phyloP scores from a whole-genome alignment of 2,329 filamentous ascomycete species.

The Fusarium kyushuense region DNA sequence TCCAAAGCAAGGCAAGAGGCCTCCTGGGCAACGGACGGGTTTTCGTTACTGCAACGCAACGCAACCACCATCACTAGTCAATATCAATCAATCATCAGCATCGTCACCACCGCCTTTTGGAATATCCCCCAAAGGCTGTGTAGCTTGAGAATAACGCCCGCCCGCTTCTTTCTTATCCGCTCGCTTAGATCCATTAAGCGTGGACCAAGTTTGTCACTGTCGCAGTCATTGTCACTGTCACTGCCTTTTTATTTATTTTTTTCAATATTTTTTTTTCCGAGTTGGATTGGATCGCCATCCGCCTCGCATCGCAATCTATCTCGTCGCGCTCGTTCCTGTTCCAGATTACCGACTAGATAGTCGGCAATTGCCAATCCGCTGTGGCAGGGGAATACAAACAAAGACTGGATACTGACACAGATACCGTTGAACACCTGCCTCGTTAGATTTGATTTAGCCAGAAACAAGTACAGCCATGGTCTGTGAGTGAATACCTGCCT shows the following conservation, averaged over 20 bases:
- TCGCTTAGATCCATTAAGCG: constrained; percentile 17
- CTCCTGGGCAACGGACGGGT: constrained; percentile 32
- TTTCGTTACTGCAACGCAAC: constrained; percentile 23
- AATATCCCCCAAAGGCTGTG: constrained; percentile 16
- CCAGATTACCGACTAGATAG: neutral
- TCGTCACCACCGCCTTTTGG: constrained; percentile 11
- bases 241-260: constrained; percentile 16
- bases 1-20: constrained; percentile 29
- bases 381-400: constrained; percentile 1
- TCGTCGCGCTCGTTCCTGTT: constrained; percentile 9
- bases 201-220: too few species aligned
- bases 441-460: constrained; percentile 5
- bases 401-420: constrained; percentile 1
- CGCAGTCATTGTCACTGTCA: too few species aligned
- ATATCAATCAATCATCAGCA: constrained; percentile 14
- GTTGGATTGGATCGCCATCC: constrained; percentile 27
- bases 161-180: constrained; percentile 9
- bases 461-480: constrained; percentile 26
- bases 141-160: neutral
- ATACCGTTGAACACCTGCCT: neutral
- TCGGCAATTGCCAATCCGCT: constrained; percentile 11
- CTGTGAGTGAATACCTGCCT: constrained; percentile 32
- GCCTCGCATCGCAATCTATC: constrained; percentile 2
- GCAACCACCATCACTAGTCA: constrained; percentile 22
- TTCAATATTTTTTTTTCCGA: too few species aligned